Conservation (phyloP, 345 rosid genomes). For the Syzygium aqueum region DNA sequence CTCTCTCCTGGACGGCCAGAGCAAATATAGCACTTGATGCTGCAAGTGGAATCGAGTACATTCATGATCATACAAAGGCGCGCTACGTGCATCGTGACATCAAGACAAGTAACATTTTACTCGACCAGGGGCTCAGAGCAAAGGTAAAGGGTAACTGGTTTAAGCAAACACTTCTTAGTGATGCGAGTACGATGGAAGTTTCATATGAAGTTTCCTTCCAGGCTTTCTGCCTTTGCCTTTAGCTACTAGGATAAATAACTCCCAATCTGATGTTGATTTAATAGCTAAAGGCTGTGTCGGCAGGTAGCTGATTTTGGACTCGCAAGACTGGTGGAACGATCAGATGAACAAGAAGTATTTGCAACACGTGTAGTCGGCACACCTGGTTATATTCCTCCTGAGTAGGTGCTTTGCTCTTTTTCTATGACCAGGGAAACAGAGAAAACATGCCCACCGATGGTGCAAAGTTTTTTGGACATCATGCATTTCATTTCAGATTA, state of each 20-base stretch:
- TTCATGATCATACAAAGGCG: slow-evolving; percentile 59
- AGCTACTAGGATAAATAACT: not conserved
- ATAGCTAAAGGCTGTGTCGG: not conserved
- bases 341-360: slow-evolving; percentile 32
- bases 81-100: slow-evolving; percentile 54
- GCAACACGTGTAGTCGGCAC: slow-evolving; percentile 60
- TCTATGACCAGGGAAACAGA: not conserved
- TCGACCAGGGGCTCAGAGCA: slow-evolving; percentile 40
- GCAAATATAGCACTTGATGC: slow-evolving; percentile 59
- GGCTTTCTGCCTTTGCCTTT: not conserved
- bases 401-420: slow-evolving; percentile 13
- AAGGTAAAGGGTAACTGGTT: slow-evolving; percentile 24
- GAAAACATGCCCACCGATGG: not conserved
- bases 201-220: not conserved
- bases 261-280: not conserved
- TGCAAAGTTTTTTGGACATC: not conserved
- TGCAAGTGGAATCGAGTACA: slow-evolving; percentile 55
- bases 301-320: slow-evolving; percentile 65
- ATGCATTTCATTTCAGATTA: not conserved
- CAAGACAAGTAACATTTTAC: slow-evolving; percentile 55
- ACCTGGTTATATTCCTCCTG: slow-evolving; percentile 63
- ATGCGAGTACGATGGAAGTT: not conserved
- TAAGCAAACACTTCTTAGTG: not conserved
- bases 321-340: slow-evolving; percentile 46
- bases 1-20: slow-evolving; percentile 54